Base-by-base conservation (phyloP, 1,284 basidiomycete species). In the Sanghuangporus baumii region DNA sequence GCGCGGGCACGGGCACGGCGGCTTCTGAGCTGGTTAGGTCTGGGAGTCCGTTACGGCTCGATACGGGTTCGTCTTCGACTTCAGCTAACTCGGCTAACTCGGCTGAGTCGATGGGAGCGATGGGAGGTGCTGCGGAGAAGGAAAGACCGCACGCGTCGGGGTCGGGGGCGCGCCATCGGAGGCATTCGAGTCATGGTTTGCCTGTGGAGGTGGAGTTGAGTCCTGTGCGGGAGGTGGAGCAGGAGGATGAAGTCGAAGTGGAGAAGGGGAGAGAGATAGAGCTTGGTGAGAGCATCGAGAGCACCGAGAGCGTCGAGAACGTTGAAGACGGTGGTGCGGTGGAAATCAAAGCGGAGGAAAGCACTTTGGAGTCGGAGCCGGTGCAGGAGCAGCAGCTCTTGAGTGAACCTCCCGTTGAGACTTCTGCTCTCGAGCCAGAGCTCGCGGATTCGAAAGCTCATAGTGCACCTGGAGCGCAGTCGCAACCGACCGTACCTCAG, bases 191-290 rank as follows among this genome's bases (percentile, higher is more conserved):
- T 36, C 50, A 63, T 51, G 55, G 62, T 3, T 5, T 46, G 26
- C 46, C 46, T 6, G 14, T 54, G 43, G 58, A 64, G 58, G 12
- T 47, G 14, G 63, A 58, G 48, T 38, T 65, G 60, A 65, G 63
- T 26, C 63, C 63, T 55, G 63, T 65, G 26, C 55, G 56, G 2
- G 63, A 65, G 59, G 47, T 52, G 2, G 52, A 38, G 37, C 46
- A 57, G 40, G 63, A 61, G 40, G 60, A 58, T 20, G 61, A 52
- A 55, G 63, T n/a, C 0, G 60, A 58, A 14, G 48, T 36, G 23
- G 60, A 55, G n/a, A 3, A 48, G 37, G 23, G 14, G 26, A 18
- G 4, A 4, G 37, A 16, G 18, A 23, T 23, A 23, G 23, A 23
- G 18, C 31, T 6, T 56, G n/a, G 37, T 18, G 8, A 36, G 52